Percentiles rank a stretch among this genome's conserved stretches.
Conservation (phyloP, 208 protist genomes). For the Crithidia brevicula region DNA sequence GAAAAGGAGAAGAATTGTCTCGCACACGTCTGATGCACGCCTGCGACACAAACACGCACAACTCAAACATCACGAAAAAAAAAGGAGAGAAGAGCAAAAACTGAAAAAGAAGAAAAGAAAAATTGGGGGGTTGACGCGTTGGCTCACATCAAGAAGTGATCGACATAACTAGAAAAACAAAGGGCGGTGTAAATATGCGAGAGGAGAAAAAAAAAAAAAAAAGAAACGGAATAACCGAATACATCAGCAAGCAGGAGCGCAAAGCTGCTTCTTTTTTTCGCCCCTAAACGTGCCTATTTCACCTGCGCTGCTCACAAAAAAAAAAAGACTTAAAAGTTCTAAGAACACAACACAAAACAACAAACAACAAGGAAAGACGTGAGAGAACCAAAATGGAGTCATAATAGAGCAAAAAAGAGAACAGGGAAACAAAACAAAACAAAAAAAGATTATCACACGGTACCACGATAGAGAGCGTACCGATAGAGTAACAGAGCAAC, state of each 20-base stretch:
- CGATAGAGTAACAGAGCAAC: conserved; percentile 1
- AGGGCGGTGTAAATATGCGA: neutral
- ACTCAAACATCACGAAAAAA: neutral
- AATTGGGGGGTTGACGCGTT: too few species aligned
- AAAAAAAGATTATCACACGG: neutral
- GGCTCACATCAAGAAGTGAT: too few species aligned
- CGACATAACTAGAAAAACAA: neutral
- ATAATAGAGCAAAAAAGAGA: conserved; percentile 2
- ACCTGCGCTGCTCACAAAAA: too few species aligned
- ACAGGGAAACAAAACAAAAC: conserved; percentile 6
- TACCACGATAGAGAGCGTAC: neutral
- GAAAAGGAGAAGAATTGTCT: neutral
- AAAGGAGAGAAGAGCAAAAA: too few species aligned
- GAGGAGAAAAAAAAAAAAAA: conserved; percentile 2
- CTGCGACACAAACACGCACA: neutral
- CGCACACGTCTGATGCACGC: too few species aligned
- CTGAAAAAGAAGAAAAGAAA: conserved; percentile 1
- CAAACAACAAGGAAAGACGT: conserved; percentile 15
- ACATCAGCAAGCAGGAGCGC: too few species aligned
- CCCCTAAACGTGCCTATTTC: too few species aligned
- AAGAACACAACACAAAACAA: neutral
- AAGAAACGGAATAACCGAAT: conserved; percentile 2
- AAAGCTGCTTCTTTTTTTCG: too few species aligned
- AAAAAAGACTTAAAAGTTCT: too few species aligned
- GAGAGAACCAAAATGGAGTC: neutral